These are phyloP conservation scores for Ensete glaucum DNA, from an alignment of 176 grass and related monocot species.

Conservation along the genomic window DNA sequence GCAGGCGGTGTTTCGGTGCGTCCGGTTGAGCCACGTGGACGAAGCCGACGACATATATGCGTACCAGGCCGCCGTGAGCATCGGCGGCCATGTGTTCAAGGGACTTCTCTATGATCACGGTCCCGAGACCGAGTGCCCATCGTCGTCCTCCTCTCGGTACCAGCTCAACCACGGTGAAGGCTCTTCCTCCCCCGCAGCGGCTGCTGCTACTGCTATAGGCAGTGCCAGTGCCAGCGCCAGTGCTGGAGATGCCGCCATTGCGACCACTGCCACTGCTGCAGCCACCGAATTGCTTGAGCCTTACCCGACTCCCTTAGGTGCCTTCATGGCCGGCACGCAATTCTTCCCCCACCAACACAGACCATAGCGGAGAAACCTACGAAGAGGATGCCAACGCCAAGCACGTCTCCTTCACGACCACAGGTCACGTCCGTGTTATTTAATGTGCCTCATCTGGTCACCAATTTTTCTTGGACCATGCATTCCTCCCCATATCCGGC, in stretches of 20 bases:
- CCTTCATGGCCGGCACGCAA: slow-evolving; percentile 52
- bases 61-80: slow-evolving; percentile 38
- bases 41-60: slow-evolving; percentile 33
- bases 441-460: neutral
- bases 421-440: neutral
- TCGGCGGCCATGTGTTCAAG: slow-evolving; percentile 43
- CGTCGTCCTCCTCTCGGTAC: neutral
- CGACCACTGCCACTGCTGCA: slow-evolving; percentile 15
- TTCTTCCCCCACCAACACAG: slow-evolving; percentile 48
- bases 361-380: slow-evolving; percentile 10
- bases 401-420: neutral
- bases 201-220: neutral
- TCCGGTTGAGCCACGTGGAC: slow-evolving; percentile 35
- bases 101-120: slow-evolving; percentile 50
- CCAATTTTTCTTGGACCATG: neutral
- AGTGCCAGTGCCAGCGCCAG: slow-evolving; percentile 1
- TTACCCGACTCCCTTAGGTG: slow-evolving; percentile 36
- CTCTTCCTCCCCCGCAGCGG: slow-evolving; percentile 16
- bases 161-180: slow-evolving; percentile 24
- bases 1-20: slow-evolving; percentile 38
- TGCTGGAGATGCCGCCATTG: neutral
- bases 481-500: neutral
- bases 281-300: slow-evolving; percentile 25
- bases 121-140: slow-evolving; percentile 17
- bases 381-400: neutral